Percentiles rank a stretch among this genome's conserved stretches.
These are phyloP conservation scores for Cryphonectria japonica DNA, from an alignment of 2,329 filamentous ascomycete genomes.

Conservation along the genomic window DNA sequence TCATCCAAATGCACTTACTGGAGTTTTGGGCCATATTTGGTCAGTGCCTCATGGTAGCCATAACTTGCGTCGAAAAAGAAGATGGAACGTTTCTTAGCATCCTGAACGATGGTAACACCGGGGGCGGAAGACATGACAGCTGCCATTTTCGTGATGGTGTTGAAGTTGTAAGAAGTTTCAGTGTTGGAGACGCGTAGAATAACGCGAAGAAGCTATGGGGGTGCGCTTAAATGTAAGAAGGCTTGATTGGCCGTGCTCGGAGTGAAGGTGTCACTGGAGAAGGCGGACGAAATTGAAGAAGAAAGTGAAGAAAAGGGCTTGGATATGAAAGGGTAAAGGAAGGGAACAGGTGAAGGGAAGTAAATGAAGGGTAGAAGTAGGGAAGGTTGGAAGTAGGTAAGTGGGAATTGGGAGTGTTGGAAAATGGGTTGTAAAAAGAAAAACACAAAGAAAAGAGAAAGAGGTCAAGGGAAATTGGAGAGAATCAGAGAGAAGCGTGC, in stretches of 20 bases:
- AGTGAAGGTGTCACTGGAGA: background rate
- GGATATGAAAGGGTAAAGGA: too few relatives aligned
- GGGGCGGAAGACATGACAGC: background rate
- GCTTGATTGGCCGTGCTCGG: background rate
- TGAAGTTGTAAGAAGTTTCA: background rate
- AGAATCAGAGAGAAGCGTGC: background rate
- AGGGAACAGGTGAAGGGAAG: background rate
- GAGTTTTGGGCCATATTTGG: background rate
- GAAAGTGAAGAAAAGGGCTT: too few relatives aligned
- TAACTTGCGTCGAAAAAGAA: constrained; percentile 1
- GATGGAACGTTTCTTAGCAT: background rate
- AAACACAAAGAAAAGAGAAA: background rate
- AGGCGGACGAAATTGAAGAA: too few relatives aligned
- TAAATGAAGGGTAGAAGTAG: too few relatives aligned
- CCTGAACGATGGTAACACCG: constrained; percentile 10
- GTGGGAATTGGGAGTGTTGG: too few relatives aligned
- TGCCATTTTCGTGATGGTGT: background rate
- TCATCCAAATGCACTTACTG: constrained; percentile 11
- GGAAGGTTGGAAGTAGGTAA: background rate
- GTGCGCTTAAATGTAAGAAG: background rate
- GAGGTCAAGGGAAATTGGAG: background rate
- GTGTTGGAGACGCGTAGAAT: background rate
- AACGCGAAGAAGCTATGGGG: background rate
- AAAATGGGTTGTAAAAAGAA: too few relatives aligned
- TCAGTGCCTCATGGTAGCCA: background rate